Conservation (phyloP, 2,329 filamentous ascomycete species). For the Penicillium sp. region DNA sequence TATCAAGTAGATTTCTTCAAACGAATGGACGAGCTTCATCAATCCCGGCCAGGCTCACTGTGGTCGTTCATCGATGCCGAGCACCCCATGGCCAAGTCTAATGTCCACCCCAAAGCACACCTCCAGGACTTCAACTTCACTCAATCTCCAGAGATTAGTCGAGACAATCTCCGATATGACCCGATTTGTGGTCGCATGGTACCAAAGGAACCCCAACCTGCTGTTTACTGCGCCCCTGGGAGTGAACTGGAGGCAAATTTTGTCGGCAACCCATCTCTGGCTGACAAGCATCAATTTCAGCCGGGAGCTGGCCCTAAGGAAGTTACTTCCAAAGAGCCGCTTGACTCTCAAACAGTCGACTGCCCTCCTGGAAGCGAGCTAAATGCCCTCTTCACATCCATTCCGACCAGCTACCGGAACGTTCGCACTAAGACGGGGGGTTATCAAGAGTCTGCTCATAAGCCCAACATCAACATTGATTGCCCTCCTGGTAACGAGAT, state of each 20-base stretch:
- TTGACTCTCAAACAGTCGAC: slow-evolving; percentile 1
- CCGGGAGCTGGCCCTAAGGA: not conserved
- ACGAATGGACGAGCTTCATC: slow-evolving; percentile 19
- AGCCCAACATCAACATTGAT: slow-evolving; percentile 9
- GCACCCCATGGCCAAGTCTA: not conserved
- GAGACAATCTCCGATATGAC: slow-evolving; percentile 36
- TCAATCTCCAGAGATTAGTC: slow-evolving; percentile 3
- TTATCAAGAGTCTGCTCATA: slow-evolving; percentile 1
- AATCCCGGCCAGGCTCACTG: slow-evolving; percentile 31
- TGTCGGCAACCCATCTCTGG: slow-evolving; percentile 1
- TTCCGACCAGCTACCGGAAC: not conserved
- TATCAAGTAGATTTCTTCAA: slow-evolving; percentile 29
- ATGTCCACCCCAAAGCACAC: slow-evolving; percentile 5
- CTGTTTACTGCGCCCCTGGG: slow-evolving; percentile 2
- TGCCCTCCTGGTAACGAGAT: slow-evolving; percentile 12
- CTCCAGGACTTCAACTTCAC: slow-evolving; percentile 5
- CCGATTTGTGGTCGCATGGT: slow-evolving; percentile 46
- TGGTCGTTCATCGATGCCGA: slow-evolving; percentile 25
- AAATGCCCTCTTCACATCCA: slow-evolving; percentile 2
- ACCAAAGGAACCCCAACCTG: slow-evolving; percentile 12
- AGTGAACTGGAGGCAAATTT: slow-evolving; percentile 14
- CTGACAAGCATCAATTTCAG: slow-evolving; percentile 12
- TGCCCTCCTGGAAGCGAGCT: slow-evolving; percentile 12
- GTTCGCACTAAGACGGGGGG: not conserved
- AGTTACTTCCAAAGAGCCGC: not conserved